Evolutionary conservation across 2,329 filamentous ascomycete species (phyloP), one percentile per base, ranked within the genome.

Genomic region (Clonostachys sp.): DNA sequence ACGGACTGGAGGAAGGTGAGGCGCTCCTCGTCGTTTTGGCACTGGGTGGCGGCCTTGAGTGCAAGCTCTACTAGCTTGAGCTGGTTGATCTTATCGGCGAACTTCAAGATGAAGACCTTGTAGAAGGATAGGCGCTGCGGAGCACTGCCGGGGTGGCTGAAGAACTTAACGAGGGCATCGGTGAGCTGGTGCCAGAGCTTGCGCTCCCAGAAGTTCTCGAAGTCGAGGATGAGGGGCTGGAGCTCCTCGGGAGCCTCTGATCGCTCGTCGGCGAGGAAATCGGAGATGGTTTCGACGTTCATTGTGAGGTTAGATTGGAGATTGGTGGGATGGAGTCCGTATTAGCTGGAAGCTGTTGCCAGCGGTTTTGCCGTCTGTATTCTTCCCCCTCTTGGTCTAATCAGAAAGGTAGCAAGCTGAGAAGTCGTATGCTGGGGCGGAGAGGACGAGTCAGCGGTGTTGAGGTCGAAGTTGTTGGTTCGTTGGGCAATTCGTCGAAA

Each of bases 181-280:
- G 94, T 99, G 57, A 99, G 86, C 73, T 99, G 91, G 75, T 99
- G 94, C 94, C 94, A 99, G 72, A 99, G 81, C 74, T 96, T 96
- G 61, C 92, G 86, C 77, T 99, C 94, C 94, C 94, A 99, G 64
- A 84, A 89, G 66, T 95, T 91, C 75, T 99, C 94, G 56, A 99
- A 96, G 60, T 86, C 83, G 59, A 99, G 80, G 68, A 96, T 89
- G 61, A 89, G 83, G 61, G 86, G 81, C 72, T 96, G 91, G 46
- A 95, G 81, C 66, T 95, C 88, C 57, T 91, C 88, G 45, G 91
- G 88, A 61, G 91, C 89, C 65, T 84, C 77, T 64, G 96, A 90
- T 65, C 91, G 87, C 80, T 95, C 89, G 59, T 95, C 87, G 51
- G 84, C 83, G 55, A 99, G 87, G 73, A 97, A 95, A 68, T 95